Base-by-base conservation (phyloP, 2,329 filamentous ascomycete species). In the Periconia sp. region DNA sequence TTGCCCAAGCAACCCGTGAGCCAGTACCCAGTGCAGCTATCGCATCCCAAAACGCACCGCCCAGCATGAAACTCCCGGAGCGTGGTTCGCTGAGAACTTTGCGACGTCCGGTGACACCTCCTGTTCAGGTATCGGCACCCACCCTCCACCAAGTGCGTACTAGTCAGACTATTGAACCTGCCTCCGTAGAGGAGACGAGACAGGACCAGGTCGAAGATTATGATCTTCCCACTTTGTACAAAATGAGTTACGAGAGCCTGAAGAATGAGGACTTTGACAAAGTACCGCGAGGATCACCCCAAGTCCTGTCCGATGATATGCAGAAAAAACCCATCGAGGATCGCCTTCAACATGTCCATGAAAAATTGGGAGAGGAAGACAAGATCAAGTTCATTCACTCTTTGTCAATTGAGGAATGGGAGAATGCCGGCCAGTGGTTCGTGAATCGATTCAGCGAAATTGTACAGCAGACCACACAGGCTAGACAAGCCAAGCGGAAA, bases 381-480 rank as follows among this genome's bases (percentile, higher is more conserved):
- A 81, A 84, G 55, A 66, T 68, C 3, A 59, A 69, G 0, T 84
- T 85, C 66, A 80, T 87, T 57, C 70, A 74, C 1, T 77, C 76
- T 10, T 73, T 87, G 41, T 70, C 74, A 1, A 76, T 85, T 15
- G 68, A 76, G 3, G 78, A 86, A 56, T 86, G 85, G 82, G 85
- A 87, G 69, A 79, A 84, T 44, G 81, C 83, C 19, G 85, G 85
- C 2, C 82, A 85, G 53, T 82, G 84, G 77, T 79, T 87, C 44
- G 74, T 86, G 1, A 78, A 81, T 1, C 76, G 78, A 47, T 85
- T 87, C 61, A 74, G 74, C 45, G 69, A 75, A 5, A 71, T 85
- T 41, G 66, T 86, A 37, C 68, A 71, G 17, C 77, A 78, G 45
- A 79, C 84, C 60, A 84, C 79, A 60, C 71, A 77, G 1, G 75